phyloP scores from a whole-genome alignment of 129 eudicot genomes.

The Calendula officinalis region DNA sequence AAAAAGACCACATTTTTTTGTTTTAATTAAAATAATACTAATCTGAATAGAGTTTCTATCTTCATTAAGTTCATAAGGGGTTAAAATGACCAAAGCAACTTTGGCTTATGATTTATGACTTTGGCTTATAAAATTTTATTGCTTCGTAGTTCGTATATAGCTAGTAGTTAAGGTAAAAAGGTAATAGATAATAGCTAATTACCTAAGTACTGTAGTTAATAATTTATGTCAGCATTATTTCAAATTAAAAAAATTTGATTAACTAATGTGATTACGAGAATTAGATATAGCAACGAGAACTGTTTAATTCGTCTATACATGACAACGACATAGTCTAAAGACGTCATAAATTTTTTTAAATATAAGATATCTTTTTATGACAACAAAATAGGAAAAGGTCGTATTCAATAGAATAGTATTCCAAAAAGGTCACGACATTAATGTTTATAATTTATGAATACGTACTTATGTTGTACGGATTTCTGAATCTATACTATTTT shows the following conservation, averaged over 20 bases:
- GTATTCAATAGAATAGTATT: neutral
- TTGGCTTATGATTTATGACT: slow-evolving; percentile 3
- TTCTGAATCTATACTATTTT: neutral
- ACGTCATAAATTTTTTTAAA: neutral
- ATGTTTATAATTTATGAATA: neutral
- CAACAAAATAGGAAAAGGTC: neutral
- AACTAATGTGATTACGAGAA: neutral
- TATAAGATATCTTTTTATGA: neutral
- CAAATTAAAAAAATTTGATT: neutral
- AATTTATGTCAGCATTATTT: neutral
- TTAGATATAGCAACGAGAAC: neutral
- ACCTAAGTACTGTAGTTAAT: neutral
- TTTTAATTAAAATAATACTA: no score
- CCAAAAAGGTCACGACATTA: neutral
- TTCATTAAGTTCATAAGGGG: slow-evolving; percentile 2
- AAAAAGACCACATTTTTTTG: no score
- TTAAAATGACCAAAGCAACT: neutral
- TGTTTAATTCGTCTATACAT: neutral
- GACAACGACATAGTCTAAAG: neutral
- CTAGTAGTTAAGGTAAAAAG: no score
- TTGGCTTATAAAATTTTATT: neutral
- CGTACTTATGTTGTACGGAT: neutral
- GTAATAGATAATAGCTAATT: no score
- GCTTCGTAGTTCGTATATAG: no score
- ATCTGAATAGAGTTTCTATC: neutral